A percentile compares a stretch with the other conserved stretches of the same genome.
phyloP scores from a whole-genome alignment of 306 rosid genomes.

The Fragaria iinumae region DNA sequence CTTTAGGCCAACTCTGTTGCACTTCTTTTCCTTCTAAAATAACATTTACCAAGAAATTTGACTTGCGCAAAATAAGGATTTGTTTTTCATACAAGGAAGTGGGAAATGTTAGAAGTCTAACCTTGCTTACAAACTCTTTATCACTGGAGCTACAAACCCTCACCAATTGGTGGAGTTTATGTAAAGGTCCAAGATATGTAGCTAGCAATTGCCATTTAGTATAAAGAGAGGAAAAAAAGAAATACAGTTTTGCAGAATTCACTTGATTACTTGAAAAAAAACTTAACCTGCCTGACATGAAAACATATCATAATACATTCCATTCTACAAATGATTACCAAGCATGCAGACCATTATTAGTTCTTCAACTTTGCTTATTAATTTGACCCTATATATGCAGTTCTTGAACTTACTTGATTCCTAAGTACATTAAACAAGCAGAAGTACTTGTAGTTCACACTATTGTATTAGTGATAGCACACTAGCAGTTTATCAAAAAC shows the following conservation, averaged over 20 bases:
- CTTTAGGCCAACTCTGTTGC: background rate
- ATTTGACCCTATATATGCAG: background rate
- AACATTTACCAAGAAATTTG: background rate
- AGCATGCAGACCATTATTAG: background rate
- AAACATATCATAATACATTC: background rate
- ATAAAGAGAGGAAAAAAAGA: background rate
- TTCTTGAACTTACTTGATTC: background rate
- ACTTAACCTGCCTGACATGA: background rate
- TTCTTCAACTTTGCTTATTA: background rate
- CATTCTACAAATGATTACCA: background rate
- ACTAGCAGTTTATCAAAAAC: background rate
- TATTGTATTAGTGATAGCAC: background rate
- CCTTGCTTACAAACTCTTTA: background rate
- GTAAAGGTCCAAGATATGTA: background rate
- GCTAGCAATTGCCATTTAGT: background rate
- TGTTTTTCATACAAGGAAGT: background rate
- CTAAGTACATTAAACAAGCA: background rate
- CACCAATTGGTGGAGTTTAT: background rate
- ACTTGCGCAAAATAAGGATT: background rate
- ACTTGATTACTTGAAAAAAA: background rate
- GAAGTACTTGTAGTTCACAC: background rate
- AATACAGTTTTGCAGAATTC: background rate
- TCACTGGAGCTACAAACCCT: background rate
- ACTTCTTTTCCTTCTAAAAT: background rate
- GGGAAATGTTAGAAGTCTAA: background rate